These are phyloP conservation scores for Magnolia kwangsiensis DNA, from an alignment of 164 flowering plant species.

Conservation along the genomic window DNA sequence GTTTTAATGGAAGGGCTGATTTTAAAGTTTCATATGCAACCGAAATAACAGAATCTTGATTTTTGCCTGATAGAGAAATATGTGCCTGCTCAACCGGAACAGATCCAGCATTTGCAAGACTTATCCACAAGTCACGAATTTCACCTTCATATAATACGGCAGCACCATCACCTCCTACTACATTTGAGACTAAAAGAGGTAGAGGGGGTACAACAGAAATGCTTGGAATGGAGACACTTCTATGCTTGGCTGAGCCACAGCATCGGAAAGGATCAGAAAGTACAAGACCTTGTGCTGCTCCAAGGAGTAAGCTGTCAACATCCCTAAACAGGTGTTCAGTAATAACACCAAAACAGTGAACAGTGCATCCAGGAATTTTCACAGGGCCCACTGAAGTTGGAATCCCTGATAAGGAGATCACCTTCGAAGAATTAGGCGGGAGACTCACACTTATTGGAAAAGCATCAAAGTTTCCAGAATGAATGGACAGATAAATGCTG, in stretches of 20 bases:
- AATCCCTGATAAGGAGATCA: slow-evolving; percentile 84
- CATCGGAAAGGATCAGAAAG: slow-evolving; percentile 94
- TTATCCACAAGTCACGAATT: slow-evolving; percentile 83
- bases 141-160: slow-evolving; percentile 93
- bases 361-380: slow-evolving; percentile 84
- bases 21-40: slow-evolving; percentile 57
- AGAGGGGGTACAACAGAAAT: slow-evolving; percentile 79
- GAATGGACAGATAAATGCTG: slow-evolving; percentile 88
- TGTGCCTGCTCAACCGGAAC: slow-evolving; percentile 94
- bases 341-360: slow-evolving; percentile 95
- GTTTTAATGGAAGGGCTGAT: slow-evolving; percentile 84
- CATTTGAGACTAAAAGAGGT: slow-evolving; percentile 79
- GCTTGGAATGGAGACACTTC: slow-evolving; percentile 60
- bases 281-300: slow-evolving; percentile 96
- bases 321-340: slow-evolving; percentile 90
- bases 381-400: slow-evolving; percentile 86
- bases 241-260: slow-evolving; percentile 80
- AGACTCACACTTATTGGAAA: slow-evolving; percentile 85
- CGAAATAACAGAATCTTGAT: slow-evolving; percentile 86
- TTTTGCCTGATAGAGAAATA: slow-evolving; percentile 84
- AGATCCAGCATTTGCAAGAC: slow-evolving; percentile 77
- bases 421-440: slow-evolving; percentile 85
- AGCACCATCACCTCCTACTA: slow-evolving; percentile 93
- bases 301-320: slow-evolving; percentile 87
- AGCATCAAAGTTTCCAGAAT: slow-evolving; percentile 84